phyloP scores from a whole-genome alignment of 2,329 filamentous ascomycete species.

The Allantophomopsis lycopodina region DNA sequence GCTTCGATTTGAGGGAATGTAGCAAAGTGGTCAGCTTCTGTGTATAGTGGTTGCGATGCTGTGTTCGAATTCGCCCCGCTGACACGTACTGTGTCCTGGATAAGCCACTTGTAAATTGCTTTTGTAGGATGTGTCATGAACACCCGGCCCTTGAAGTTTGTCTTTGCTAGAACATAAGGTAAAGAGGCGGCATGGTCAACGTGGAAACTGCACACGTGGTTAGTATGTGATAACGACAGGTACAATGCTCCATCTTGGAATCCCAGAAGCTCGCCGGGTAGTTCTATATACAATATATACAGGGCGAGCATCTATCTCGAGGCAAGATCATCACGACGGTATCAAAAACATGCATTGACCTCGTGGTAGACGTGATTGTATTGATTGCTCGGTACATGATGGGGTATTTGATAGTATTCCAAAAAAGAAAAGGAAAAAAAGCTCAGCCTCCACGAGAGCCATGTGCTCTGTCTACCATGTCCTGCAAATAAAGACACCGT shows the following conservation, averaged over 20 bases:
- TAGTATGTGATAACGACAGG: too few relatives aligned
- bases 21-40: slow-evolving; percentile 85
- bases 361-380: slow-evolving; percentile 18
- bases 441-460: not conserved
- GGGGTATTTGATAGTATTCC: slow-evolving; percentile 5
- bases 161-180: slow-evolving; percentile 94
- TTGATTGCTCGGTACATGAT: slow-evolving; percentile 26
- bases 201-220: slow-evolving; percentile 55
- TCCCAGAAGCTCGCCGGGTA: not conserved
- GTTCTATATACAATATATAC: slow-evolving; percentile 20
- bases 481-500: too few relatives aligned
- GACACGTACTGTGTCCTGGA: slow-evolving; percentile 91
- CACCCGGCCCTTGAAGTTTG: slow-evolving; percentile 89
- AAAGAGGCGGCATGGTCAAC: slow-evolving; percentile 97
- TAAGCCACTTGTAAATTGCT: slow-evolving; percentile 99
- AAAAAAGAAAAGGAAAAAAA: not conserved
- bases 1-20: slow-evolving; percentile 93
- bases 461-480: not conserved
- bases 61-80: slow-evolving; percentile 54
- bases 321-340: too few relatives aligned
- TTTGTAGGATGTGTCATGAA: slow-evolving; percentile 99
- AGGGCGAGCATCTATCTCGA: slow-evolving; percentile 1
- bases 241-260: too few relatives aligned
- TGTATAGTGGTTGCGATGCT: slow-evolving; percentile 68
- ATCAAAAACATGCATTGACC: too few relatives aligned